phyloP scores from a whole-genome alignment of 1,139 yeast species.

The Suhomyces bokatorum region DNA sequence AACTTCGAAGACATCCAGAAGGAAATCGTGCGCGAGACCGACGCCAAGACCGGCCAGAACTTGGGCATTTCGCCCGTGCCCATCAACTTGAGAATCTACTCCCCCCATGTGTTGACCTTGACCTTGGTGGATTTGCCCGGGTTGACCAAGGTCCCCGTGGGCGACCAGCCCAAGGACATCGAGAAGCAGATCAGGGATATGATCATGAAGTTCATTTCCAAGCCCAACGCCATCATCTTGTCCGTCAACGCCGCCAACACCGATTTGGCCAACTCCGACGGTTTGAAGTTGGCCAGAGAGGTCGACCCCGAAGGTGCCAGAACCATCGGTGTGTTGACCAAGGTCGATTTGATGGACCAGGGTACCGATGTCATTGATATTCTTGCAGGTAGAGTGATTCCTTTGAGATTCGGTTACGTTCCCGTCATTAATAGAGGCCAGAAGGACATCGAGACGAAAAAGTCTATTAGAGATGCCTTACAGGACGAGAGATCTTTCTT shows the following conservation, averaged over 20 bases:
- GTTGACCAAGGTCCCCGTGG: constrained; percentile 98
- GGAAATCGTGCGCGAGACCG: constrained; percentile 93
- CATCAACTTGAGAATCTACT: constrained; percentile 88
- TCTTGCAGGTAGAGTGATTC: constrained; percentile 93
- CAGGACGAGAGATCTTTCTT: constrained; percentile 77
- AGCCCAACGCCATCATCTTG: constrained; percentile 92
- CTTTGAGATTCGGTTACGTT: constrained; percentile 92
- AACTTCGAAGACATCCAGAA: constrained; percentile 89
- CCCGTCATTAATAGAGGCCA: constrained; percentile 98
- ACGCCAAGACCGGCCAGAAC: constrained; percentile 88
- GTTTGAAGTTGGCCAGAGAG: constrained; percentile 92
- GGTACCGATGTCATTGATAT: constrained; percentile 99
- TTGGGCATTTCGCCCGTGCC: constrained; percentile 92
- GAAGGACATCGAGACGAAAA: constrained; percentile 84
- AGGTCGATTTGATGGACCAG: constrained; percentile 96
- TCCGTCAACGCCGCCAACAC: constrained; percentile 98
- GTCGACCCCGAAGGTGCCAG: constrained; percentile 97
- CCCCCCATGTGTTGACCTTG: constrained; percentile 93
- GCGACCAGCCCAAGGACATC: constrained; percentile 97
- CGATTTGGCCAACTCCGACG: constrained; percentile 96
- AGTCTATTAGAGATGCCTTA: constrained; percentile 87
- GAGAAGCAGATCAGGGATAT: constrained; percentile 93
- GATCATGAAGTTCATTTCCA: constrained; percentile 90
- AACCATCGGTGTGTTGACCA: constrained; percentile 95
- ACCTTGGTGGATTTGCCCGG: constrained; percentile 98